phyloP scores from a whole-genome alignment of 1,139 yeast genomes.

The Magnusiomyces tetraspermus region DNA sequence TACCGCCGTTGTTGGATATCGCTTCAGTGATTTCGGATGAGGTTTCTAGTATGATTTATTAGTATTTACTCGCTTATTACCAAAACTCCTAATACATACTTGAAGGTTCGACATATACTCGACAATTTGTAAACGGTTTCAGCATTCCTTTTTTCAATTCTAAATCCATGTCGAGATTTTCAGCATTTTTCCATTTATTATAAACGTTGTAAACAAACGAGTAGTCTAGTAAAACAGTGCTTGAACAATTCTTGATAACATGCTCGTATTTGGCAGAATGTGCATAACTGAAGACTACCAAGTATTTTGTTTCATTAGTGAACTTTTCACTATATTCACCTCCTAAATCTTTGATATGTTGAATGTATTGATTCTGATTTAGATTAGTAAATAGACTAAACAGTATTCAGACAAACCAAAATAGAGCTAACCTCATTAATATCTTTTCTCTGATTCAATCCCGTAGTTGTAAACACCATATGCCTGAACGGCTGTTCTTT shows the following conservation, averaged over 20 bases:
- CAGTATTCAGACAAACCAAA: neutral
- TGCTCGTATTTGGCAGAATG: conserved; percentile 60
- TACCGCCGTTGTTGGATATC: no score
- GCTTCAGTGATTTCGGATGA: no score
- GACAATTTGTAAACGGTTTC: conserved; percentile 36
- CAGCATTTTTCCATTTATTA: conserved; percentile 47
- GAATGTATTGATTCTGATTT: conserved; percentile 4
- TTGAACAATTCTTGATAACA: conserved; percentile 50
- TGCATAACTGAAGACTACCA: conserved; percentile 56
- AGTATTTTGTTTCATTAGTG: conserved; percentile 55
- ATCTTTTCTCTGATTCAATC: neutral
- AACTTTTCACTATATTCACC: conserved; percentile 53
- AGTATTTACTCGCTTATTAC: conserved; percentile 37
- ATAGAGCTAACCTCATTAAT: neutral
- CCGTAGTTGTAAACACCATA: neutral
- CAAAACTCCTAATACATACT: conserved; percentile 22
- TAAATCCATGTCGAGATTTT: conserved; percentile 30
- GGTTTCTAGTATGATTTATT: no score
- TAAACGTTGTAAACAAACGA: conserved; percentile 41
- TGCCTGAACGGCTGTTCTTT: neutral
- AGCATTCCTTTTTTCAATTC: conserved; percentile 29
- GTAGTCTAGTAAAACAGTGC: conserved; percentile 47
- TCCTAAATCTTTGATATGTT: conserved; percentile 46
- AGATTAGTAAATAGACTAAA: neutral
- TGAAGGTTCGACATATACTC: neutral